Percentiles rank a stretch among this genome's conserved stretches.
Conservation (phyloP, 164 flowering plant species). For the Piper longum region DNA sequence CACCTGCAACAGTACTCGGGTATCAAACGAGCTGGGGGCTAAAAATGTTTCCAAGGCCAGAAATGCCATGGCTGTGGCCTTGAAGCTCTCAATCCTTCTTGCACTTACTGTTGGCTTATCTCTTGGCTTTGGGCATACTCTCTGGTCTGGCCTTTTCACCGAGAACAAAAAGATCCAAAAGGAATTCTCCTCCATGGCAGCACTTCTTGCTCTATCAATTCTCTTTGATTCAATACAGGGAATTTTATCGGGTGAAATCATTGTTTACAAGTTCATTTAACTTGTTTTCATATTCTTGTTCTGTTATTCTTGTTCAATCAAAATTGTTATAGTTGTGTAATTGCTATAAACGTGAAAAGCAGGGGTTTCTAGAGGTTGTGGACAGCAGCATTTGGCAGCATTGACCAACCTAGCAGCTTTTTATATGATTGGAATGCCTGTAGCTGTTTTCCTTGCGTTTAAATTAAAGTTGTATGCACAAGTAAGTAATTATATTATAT, state of each 20-base stretch:
- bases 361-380: slow-evolving; percentile 64
- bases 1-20: slow-evolving; percentile 51
- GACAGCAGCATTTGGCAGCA: slow-evolving; percentile 5
- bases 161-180: slow-evolving; percentile 25
- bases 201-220: slow-evolving; percentile 50
- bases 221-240: slow-evolving; percentile 56
- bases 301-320: no score
- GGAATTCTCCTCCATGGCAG: slow-evolving; percentile 47
- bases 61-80: slow-evolving; percentile 50
- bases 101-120: slow-evolving; percentile 30
- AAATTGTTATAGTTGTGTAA: no score
- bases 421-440: slow-evolving; percentile 59
- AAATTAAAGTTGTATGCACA: slow-evolving; percentile 29
- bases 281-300: no score
- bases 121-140: slow-evolving; percentile 44
- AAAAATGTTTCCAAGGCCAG: slow-evolving; percentile 45
- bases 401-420: slow-evolving; percentile 18
- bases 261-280: no score
- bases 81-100: slow-evolving; percentile 50
- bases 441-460: slow-evolving; percentile 47
- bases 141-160: slow-evolving; percentile 68
- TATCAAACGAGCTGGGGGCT: slow-evolving; percentile 88
- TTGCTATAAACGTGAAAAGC: not conserved
- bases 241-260: slow-evolving; percentile 49
- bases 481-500: slow-evolving; percentile 17